Evolutionary conservation across 352 stramenopile species (phyloP).

Genomic region (Globisporangium abappressorium): DNA sequence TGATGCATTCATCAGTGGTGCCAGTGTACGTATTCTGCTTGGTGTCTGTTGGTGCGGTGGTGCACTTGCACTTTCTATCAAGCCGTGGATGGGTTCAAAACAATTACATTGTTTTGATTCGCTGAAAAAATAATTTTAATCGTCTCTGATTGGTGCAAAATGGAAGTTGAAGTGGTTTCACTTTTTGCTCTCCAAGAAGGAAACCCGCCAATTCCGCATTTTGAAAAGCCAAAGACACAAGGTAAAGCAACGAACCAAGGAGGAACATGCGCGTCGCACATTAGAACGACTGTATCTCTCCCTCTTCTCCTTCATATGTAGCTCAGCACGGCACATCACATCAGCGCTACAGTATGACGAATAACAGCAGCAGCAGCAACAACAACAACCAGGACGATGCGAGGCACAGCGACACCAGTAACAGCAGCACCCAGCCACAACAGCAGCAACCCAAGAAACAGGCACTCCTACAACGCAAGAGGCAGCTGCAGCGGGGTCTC

Average conservation of each 20-base stretch:
- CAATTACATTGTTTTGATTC: too few relatives aligned
- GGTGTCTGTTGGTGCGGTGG: too few relatives aligned
- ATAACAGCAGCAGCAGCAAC: constrained; percentile 12
- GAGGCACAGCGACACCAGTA: background rate
- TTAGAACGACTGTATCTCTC: background rate
- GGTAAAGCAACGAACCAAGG: background rate
- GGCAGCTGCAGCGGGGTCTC: constrained; percentile 16
- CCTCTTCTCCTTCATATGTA: background rate
- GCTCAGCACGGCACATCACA: background rate
- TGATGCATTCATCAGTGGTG: too few relatives aligned
- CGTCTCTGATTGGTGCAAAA: background rate
- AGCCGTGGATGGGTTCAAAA: too few relatives aligned
- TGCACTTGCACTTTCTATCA: too few relatives aligned
- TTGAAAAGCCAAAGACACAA: background rate
- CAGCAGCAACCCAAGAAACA: constrained; percentile 23
- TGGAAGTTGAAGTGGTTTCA: constrained; percentile 15
- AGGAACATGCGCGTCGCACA: background rate
- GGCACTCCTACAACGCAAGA: constrained; percentile 20
- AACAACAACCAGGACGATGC: constrained; percentile 2
- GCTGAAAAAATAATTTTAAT: too few relatives aligned
- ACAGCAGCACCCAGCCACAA: background rate
- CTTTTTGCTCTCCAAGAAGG: background rate
- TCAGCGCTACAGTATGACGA: constrained; percentile 5
- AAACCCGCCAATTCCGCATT: background rate
- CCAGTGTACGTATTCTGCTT: too few relatives aligned